Base-by-base conservation (phyloP, 208 protist species). In the Porcisia hertigi region DNA sequence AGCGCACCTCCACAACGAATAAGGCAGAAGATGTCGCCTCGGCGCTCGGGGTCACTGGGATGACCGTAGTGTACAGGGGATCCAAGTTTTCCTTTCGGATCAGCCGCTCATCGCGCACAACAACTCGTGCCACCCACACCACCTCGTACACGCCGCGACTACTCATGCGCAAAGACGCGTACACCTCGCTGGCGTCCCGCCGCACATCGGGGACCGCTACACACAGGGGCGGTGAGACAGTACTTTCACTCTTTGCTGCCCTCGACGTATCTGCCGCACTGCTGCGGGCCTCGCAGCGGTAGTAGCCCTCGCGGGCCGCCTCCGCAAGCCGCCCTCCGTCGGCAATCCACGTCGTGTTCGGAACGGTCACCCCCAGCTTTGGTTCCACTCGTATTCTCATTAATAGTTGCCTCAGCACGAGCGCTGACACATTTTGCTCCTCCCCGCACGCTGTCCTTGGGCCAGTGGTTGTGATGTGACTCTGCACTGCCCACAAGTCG, bases 401-500 rank as follows among this genome's bases (percentile, higher is more conserved):
- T 23, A 94, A 71, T 36, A 93, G 75, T 47, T 70, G 58, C 12
- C 80, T 81, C 52, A 95, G 54, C 5, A 80, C 23, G n/a, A 92
- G 71, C 41, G 88, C 93, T 36, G 86, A 77, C 3, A 94, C 70
- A 0, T 77, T 64, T 23, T 89, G 75, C 36, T 77, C 30, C 62
- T 88, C 84, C 18, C 67, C 71, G 60, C 93, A 97, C 57, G 84
- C 88, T 0, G 91, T 95, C 23, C 76, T 34, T 1, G 88, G 87
- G 7, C 73, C 75, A 5, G 76, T 41, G 6, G 84, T 78, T 14
- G 79, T 45, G 5, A 95, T 55, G 67, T 92, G 71, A n/a, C 78
- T 77, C 70, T 97, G 93, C 58, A 97, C 74, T 1, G 90, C 80
- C 91, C 91, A 97, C 16, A 94, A 34, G 45, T 95, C 88, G 4